phyloP scores from a whole-genome alignment of 192 early-diverging fungal species.

The Linnemannia elongata region DNA sequence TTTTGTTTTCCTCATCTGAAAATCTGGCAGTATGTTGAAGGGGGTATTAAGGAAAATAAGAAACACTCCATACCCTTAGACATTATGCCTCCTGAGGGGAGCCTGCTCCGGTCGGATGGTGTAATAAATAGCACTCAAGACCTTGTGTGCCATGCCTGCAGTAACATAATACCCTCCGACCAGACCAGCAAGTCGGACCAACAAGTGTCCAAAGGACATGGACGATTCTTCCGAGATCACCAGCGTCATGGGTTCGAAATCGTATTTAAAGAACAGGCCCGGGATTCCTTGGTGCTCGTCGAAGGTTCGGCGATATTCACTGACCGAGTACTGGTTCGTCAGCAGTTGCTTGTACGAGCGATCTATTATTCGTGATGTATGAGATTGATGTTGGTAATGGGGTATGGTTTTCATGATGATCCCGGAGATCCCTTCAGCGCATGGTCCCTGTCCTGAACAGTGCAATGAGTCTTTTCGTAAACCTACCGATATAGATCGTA shows the following conservation, averaged over 20 bases:
- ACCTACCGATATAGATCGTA: conserved; percentile 36
- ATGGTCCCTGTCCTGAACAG: neutral
- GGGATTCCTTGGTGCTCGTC: conserved; percentile 46
- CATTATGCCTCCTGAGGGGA: conserved; percentile 39
- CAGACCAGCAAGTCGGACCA: conserved; percentile 89
- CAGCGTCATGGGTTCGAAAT: conserved; percentile 90
- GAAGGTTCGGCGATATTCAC: conserved; percentile 72
- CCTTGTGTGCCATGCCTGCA: conserved; percentile 69
- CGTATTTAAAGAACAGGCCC: conserved; percentile 93
- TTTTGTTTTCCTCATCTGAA: neutral
- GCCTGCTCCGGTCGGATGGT: conserved; percentile 29
- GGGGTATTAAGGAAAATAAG: neutral
- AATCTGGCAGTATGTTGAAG: neutral
- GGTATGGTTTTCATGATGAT: neutral
- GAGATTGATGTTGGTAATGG: neutral
- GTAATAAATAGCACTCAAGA: conserved; percentile 45
- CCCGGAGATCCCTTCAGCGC: neutral
- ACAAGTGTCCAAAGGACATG: conserved; percentile 74
- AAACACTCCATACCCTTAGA: conserved; percentile 1
- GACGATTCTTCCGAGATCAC: conserved; percentile 76
- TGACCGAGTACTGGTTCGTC: conserved; percentile 97
- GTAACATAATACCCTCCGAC: conserved; percentile 86
- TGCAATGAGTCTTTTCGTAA: neutral
- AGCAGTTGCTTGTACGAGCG: conserved; percentile 63
- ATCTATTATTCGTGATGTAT: conserved; percentile 67